Percentiles rank a stretch among this genome's conserved stretches.
Conservation (phyloP, 163 green algal species). For the Chloroidium sp. region DNA sequence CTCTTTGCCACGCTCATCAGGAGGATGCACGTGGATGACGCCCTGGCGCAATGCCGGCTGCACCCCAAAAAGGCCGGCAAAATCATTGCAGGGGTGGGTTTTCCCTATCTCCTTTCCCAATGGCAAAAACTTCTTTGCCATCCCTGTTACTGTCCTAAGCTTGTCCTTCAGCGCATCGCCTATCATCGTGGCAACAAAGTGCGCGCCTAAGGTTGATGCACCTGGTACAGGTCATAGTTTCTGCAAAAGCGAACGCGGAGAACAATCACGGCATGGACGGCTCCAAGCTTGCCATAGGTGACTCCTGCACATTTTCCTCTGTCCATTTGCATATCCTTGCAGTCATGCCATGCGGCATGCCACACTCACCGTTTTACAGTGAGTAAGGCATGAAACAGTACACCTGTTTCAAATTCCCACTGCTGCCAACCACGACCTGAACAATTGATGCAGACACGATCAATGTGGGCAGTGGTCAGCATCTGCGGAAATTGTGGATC, state of each 20-base stretch:
- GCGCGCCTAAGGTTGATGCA: neutral
- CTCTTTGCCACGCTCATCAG: neutral
- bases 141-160: neutral
- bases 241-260: constrained; percentile 21
- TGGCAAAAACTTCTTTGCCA: constrained; percentile 25
- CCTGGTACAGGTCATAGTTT: constrained; percentile 18
- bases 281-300: constrained; percentile 19
- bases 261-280: constrained; percentile 27
- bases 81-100: neutral
- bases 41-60: constrained; percentile 17
- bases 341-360: too few relatives aligned
- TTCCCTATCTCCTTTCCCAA: too few relatives aligned
- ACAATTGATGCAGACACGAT: constrained; percentile 5
- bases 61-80: neutral
- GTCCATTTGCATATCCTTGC: too few relatives aligned
- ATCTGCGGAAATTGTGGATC: constrained; percentile 24
- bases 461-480: constrained; percentile 28
- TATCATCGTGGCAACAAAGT: neutral
- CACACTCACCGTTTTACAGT: too few relatives aligned
- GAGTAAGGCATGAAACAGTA: too few relatives aligned
- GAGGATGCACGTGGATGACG: constrained; percentile 19
- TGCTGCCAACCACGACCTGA: too few relatives aligned
- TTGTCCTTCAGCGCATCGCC: neutral
- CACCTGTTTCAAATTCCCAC: too few relatives aligned
- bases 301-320: neutral